These are phyloP conservation scores for Typha latifolia DNA, from an alignment of 176 grass and related monocot genomes.

Conservation along the genomic window DNA sequence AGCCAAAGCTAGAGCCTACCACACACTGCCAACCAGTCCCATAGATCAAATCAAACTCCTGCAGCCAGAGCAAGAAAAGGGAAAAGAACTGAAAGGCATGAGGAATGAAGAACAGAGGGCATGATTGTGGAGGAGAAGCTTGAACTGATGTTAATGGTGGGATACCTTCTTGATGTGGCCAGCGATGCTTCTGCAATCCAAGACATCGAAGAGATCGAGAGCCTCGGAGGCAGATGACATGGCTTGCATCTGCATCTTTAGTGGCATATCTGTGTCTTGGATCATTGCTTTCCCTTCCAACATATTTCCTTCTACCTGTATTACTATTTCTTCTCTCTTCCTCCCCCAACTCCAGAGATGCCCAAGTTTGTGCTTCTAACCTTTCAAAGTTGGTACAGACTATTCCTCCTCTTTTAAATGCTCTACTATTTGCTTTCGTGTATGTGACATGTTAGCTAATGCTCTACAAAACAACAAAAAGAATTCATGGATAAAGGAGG, in stretches of 20 bases:
- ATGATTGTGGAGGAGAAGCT: background rate
- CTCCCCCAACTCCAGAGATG: background rate
- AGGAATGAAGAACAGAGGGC: background rate
- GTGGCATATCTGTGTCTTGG: constrained; percentile 97
- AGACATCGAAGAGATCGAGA: constrained; percentile 84
- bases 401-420: background rate
- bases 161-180: constrained; percentile 81
- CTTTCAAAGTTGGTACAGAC: background rate
- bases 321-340: background rate
- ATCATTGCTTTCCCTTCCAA: constrained; percentile 91
- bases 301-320: constrained; percentile 25
- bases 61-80: background rate
- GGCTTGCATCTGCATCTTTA: constrained; percentile 83
- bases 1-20: constrained; percentile 80
- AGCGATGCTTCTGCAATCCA: constrained; percentile 78
- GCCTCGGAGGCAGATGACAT: constrained; percentile 67
- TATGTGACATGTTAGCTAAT: background rate
- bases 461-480: background rate
- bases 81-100: background rate
- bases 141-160: background rate
- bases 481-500: background rate
- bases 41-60: constrained; percentile 85
- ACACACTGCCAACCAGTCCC: constrained; percentile 91
- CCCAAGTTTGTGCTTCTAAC: background rate
- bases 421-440: background rate